Base-by-base conservation (phyloP, 148 eudicot genomes). In the Diospyros lotus region DNA sequence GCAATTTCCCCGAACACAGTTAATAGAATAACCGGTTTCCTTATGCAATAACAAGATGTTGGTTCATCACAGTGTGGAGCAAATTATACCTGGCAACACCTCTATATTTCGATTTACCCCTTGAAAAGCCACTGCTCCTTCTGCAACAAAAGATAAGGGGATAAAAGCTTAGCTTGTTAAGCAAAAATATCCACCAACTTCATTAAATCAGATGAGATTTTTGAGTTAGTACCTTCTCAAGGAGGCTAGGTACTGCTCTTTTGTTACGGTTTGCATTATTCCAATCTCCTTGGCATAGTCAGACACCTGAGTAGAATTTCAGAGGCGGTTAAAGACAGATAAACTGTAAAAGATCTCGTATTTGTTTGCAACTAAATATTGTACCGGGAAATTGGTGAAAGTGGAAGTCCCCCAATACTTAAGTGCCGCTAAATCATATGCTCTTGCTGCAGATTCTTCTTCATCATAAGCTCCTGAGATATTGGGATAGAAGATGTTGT, bases 391-490 rank as follows among this genome's bases (percentile, higher is more conserved):
- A 60, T 88, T 88, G 61, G 86, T 88, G 66, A 75, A 81, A 66
- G 87, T 88, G 18, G 89, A 82, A 58, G 86, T 78, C n/a, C 92
- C 89, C 89, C 92, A 88, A 68, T 88, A 86, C 80, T 84, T 84
- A 2, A 88, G 75, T 51, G 92, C 89, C 60, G 89, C 89, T 62
- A 88, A 80, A 76, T 86, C 89, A 77, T 88, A 86, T 71, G 92
- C 86, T 81, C 86, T 84, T 43, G 88, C 89, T 74, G 89, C 92
- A 65, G 88, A 78, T 83, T 86, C 89, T 73, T 88, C 92, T 76
- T 86, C 89, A 81, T 88, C 84, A 82, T 86, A 88, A 46, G 89
- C 91, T 38, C 89, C 89, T 88, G 79, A 54, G 15, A 6, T 13
- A 48, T 56, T 63, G 64, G 50, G 3, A 1, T 54, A 56, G 28